These are phyloP conservation scores for Kodamaea neixiangensis DNA, from an alignment of 805 yeast species.

Conservation along the genomic window DNA sequence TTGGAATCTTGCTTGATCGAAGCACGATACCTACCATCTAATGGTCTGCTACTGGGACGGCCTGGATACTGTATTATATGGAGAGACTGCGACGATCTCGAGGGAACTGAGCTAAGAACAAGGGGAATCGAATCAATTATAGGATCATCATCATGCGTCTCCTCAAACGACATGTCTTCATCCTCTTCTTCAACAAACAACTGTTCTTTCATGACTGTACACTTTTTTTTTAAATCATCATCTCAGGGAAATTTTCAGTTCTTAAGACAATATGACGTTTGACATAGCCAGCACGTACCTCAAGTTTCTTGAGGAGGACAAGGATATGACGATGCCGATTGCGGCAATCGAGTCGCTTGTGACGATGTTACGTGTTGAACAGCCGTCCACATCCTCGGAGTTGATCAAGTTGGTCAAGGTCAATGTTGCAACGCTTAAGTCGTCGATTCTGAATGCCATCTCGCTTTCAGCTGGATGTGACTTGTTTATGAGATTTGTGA, in stretches of 20 bases:
- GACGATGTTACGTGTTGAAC: constrained; percentile 74
- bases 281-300: constrained; percentile 83
- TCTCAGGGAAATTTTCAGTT: constrained; percentile 4
- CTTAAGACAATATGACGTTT: constrained; percentile 38
- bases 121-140: constrained; percentile 42
- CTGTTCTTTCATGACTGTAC: constrained; percentile 3
- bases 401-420: constrained; percentile 77
- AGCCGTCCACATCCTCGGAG: constrained; percentile 93
- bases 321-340: constrained; percentile 98
- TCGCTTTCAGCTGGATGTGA: constrained; percentile 98
- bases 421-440: constrained; percentile 73
- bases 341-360: constrained; percentile 97
- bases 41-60: constrained; percentile 46
- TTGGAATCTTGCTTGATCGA: constrained; percentile 63
- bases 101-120: constrained; percentile 26
- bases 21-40: constrained; percentile 39
- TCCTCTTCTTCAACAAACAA: constrained; percentile 12
- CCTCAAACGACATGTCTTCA: constrained; percentile 7
- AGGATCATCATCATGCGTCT: constrained; percentile 30
- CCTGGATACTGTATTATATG: constrained; percentile 48
- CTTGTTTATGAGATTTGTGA: constrained; percentile 88
- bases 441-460: constrained; percentile 84
- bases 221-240: constrained; percentile 2
- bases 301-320: constrained; percentile 79
- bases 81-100: constrained; percentile 26